A percentile compares a stretch with the other conserved stretches of the same genome.
Evolutionary conservation across 148 eudicot species (phyloP).

Genomic region (Camellia granthamiana): DNA sequence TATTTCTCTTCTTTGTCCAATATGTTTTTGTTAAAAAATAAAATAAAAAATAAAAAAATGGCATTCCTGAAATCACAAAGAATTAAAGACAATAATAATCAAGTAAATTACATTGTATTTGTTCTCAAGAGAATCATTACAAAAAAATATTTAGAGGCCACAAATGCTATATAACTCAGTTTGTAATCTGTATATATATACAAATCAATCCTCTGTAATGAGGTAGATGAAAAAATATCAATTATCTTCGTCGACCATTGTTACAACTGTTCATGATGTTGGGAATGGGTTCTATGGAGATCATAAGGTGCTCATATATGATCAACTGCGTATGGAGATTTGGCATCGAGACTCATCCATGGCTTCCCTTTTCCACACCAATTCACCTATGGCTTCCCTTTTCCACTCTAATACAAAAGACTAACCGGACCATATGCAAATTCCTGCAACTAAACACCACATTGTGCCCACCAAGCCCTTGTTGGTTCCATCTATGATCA

Average conservation of each 20-base stretch:
- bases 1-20: not conserved
- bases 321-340: conserved; percentile 36
- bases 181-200: not conserved
- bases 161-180: not conserved
- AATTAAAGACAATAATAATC: not conserved
- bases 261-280: not conserved
- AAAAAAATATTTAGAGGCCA: not conserved
- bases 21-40: no score
- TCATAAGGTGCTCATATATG: conserved; percentile 39
- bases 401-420: conserved; percentile 52
- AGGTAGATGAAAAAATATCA: not conserved
- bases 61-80: not conserved
- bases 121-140: not conserved
- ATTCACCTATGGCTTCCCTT: conserved; percentile 53
- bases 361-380: conserved; percentile 57
- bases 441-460: conserved; percentile 36
- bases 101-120: not conserved
- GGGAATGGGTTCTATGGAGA: conserved; percentile 13
- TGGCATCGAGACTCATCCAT: conserved; percentile 41
- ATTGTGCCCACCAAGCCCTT: conserved; percentile 48
- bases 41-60: not conserved
- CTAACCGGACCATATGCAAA: conserved; percentile 43
- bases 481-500: conserved; percentile 48
- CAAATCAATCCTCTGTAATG: not conserved
- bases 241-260: not conserved